These are phyloP conservation scores for Pholiota molesta DNA, from an alignment of 768 basidiomycete genomes.

Conservation along the genomic window DNA sequence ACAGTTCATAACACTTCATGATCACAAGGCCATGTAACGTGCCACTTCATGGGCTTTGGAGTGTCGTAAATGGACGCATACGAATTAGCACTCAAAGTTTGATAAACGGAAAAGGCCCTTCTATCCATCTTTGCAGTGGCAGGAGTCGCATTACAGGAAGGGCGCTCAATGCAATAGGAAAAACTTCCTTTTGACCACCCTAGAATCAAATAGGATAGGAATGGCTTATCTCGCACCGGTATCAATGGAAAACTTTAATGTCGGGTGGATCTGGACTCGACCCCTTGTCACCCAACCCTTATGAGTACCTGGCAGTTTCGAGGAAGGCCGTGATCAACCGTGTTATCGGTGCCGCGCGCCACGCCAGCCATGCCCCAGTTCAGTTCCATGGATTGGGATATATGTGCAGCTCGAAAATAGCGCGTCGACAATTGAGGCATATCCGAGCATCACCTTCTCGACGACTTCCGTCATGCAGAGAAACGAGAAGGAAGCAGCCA, in stretches of 20 bases:
- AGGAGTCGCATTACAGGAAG: slow-evolving; percentile 11
- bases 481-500: not conserved
- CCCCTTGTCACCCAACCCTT: slow-evolving; percentile 14
- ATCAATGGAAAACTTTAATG: slow-evolving; percentile 8
- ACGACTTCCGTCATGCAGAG: not conserved
- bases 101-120: not conserved
- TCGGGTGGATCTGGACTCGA: not conserved
- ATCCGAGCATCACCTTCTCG: not conserved
- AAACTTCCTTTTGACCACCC: slow-evolving; percentile 9
- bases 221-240: slow-evolving; percentile 14
- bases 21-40: slow-evolving; percentile 40
- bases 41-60: slow-evolving; percentile 9
- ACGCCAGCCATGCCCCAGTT: not conserved
- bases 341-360: not conserved
- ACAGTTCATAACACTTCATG: slow-evolving; percentile 3
- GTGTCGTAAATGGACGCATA: not conserved
- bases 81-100: slow-evolving; percentile 1
- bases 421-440: not conserved
- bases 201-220: not conserved
- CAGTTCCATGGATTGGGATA: not conserved
- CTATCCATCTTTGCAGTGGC: slow-evolving; percentile 14
- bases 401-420: not conserved
- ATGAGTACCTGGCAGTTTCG: not conserved
- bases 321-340: not conserved
- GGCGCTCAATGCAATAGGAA: not conserved